Evolutionary conservation across 2,329 filamentous ascomycete genomes (phyloP).

Genomic region (Dryadomyces sulphureus): DNA sequence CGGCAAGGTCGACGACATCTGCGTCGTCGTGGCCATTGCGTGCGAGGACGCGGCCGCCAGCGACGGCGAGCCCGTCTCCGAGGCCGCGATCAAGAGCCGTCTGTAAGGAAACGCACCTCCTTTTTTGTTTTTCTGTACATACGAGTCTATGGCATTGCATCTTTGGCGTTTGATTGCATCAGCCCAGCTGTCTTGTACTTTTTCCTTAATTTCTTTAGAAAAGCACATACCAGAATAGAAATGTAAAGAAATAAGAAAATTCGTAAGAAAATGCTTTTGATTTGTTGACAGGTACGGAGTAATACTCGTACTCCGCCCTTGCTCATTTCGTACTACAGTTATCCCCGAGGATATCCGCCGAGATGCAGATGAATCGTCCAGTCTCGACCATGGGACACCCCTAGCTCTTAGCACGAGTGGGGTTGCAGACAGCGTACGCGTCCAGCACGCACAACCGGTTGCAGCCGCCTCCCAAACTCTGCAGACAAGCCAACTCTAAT

Average conservation of each 20-base stretch:
- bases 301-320: no score
- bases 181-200: not conserved
- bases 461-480: not conserved
- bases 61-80: slow-evolving; percentile 9
- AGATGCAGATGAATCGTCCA: no score
- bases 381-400: no score
- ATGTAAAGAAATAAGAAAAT: no score
- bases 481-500: not conserved
- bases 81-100: slow-evolving; percentile 17
- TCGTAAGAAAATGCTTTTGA: not conserved
- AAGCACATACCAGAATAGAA: no score
- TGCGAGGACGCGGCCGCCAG: slow-evolving; percentile 39
- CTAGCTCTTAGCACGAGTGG: no score
- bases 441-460: not conserved
- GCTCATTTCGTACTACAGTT: no score
- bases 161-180: not conserved
- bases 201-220: not conserved
- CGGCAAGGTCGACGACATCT: slow-evolving; percentile 93
- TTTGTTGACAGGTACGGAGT: not conserved
- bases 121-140: not conserved
- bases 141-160: not conserved
- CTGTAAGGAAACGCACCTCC: slow-evolving; percentile 2
- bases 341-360: no score
- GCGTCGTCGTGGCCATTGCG: slow-evolving; percentile 66
- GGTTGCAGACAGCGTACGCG: no score